Conservation (phyloP, 2,329 filamentous ascomycete genomes). For the Pseudopithomyces maydicus region DNA sequence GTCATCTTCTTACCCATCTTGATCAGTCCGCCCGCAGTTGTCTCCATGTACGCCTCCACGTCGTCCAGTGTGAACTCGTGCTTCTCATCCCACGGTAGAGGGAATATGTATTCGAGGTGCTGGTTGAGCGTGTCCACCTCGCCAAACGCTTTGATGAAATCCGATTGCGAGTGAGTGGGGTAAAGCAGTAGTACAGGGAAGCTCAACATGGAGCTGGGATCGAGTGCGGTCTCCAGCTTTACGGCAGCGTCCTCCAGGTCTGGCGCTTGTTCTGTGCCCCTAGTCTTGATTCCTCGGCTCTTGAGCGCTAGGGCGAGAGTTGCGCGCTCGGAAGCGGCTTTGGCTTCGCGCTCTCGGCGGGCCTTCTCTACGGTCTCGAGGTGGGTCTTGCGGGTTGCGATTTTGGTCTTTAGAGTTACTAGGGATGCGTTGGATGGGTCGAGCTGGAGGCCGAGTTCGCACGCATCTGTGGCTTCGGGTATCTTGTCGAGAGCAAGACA, state of each 20-base stretch:
- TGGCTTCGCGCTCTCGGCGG: constrained; percentile 62
- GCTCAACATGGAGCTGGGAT: constrained; percentile 71
- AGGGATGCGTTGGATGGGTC: constrained; percentile 74
- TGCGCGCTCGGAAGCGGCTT: constrained; percentile 59
- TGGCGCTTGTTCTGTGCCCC: constrained; percentile 72
- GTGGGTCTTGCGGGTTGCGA: constrained; percentile 62
- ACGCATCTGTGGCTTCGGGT: constrained; percentile 79
- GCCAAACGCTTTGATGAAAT: constrained; percentile 86
- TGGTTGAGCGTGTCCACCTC: constrained; percentile 77
- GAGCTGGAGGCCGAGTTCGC: constrained; percentile 72
- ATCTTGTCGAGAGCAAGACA: constrained; percentile 80
- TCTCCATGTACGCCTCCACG: constrained; percentile 93
- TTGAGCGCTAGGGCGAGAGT: constrained; percentile 61
- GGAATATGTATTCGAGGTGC: constrained; percentile 85
- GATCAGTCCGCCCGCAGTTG: constrained; percentile 74
- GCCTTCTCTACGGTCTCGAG: constrained; percentile 61
- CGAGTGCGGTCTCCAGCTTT: constrained; percentile 71
- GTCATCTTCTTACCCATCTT: constrained; percentile 88
- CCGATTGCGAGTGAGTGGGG: constrained; percentile 78
- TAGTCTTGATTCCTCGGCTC: constrained; percentile 71
- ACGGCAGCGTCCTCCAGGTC: constrained; percentile 86
- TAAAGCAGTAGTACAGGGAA: constrained; percentile 88
- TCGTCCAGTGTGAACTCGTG: constrained; percentile 66
- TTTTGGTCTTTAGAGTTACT: constrained; percentile 64
- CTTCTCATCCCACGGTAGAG: constrained; percentile 80